Evolutionary conservation across 1,284 basidiomycete species (phyloP), one percentile per base, ranked within the genome.

Genomic region (Ceratobasidium sp.): DNA sequence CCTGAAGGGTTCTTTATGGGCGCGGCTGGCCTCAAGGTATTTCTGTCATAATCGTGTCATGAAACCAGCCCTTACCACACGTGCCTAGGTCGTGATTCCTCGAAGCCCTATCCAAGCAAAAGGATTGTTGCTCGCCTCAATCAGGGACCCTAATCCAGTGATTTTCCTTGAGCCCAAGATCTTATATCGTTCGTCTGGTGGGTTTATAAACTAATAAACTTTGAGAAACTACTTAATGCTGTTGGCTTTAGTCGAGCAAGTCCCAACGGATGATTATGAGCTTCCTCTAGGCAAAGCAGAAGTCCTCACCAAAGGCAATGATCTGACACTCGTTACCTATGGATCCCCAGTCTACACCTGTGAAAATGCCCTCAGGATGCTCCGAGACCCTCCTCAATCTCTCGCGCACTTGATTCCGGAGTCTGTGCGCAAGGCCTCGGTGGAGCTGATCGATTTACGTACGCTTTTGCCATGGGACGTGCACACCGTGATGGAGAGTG

Each of bases 121-220:
- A 81, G 95, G 95, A 0, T 83, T 98, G 1, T 82, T 98, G 7
- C 84, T 96, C 5, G 86, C 88, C 3, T 88, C 94, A 0, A 93
- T 98, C 72, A 87, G 94, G 54, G 95, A 97, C 78, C 92, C 93
- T 0, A 96, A 96, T 77, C 96, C 96, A 0, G 92, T 95, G 6
- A 87, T 98, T 61, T 95, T 98, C 80, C 91, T 98, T 85, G 95
- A 98, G 81, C 95, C 95, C 11, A 98, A 98, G 80, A 86, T 95
- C 72, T 83, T 96, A 7, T 95, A 95, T 78, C 87, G 92, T 64
- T 92, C 91, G 56, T 86, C 91, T 78, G 86, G 89, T 90, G 76
- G 25, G 77, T 58, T 38, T 42, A n/a, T 11, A 14, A 42, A 12
- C 38, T 14, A 30, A 53, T 2, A 25, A 28, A 0, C 40, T 59